Evolutionary conservation across 2,329 filamentous ascomycete species (phyloP), one percentile per base, ranked within the genome.

Genomic region (Xylariaceae sp.): DNA sequence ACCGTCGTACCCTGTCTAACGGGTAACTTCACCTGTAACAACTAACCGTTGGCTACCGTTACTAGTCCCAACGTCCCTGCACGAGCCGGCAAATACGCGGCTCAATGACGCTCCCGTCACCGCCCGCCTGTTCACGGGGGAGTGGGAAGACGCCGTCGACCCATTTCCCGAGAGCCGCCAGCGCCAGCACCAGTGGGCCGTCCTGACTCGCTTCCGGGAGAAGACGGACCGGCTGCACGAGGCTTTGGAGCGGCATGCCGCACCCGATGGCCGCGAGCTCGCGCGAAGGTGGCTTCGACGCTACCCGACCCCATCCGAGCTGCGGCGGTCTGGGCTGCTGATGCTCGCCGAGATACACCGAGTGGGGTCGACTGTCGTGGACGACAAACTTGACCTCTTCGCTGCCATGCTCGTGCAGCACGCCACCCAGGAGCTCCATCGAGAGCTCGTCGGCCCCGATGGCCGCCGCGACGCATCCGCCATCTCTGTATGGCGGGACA

Each of bases 331-430:
- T 5, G 29, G 29, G 4, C 18, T 31, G 16, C 18, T 19, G 4
- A 8, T 21, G 9, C 29, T 31, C 17, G 7, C 17, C 12, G 29
- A 21, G 17, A 31, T 31, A 5, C 21, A n/a, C 17, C 8, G 19
- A 18, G n/a, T n/a, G n/a, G n/a, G n/a, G n/a, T n/a, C n/a, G n/a
- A n/a, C n/a, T n/a, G n/a, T n/a, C n/a, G n/a, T n/a, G n/a, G n/a
- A n/a, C n/a, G n/a, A n/a, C n/a, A n/a, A n/a, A n/a, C n/a, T n/a
- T n/a, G n/a, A n/a, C n/a, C 7, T 13, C 12, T 22, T 31, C 29
- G 11, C 29, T 12, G 29, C 29, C 15, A 22, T 19, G 29, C 10
- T 31, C 29, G 29, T 31, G 12, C 29, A 19, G 7, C 16, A 31
- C 19, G 19, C 12, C 29, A 31, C 21, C 10, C 29, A 14, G 10